Evolutionary conservation across 768 basidiomycete species (phyloP), one percentile per base, ranked within the genome.

Genomic region (Auriculariales sp.): DNA sequence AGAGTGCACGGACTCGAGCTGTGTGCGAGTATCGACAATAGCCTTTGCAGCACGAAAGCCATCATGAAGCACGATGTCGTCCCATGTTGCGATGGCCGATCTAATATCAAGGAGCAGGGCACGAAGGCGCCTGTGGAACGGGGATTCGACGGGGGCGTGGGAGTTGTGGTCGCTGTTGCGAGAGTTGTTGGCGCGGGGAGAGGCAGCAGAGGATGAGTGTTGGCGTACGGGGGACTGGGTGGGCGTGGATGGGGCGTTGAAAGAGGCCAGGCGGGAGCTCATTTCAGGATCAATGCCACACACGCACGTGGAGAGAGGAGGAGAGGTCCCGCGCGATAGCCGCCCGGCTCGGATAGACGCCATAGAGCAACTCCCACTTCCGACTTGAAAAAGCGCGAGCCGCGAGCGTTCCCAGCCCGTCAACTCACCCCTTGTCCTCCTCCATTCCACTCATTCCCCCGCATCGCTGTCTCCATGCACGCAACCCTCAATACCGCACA

Each of bases 231-330:
- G 86, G 0, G 81, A 79, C 0, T 81, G 59, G 1, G 77, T 70
- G 0, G 87, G 87, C 2, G 83, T 78, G 10, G 87, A 89, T 1
- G 87, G 87, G 5, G 83, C 81, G 53, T 73, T 73, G 63, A 90
- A 88, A 0, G 87, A 90, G 30, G 82, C 77, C 17, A 89, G 68
- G 39, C 87, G 77, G 53, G 63, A 64, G 56, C 68, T 70, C 74
- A 75, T 76, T 15, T 12, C 29, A 10, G 46, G 39, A 19, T 5
- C 6, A 7, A 12, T 19, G 39, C 17, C 19, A n/a, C n/a, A n/a
- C n/a, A n/a, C 22, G 22, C 39, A 6, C 22, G 15, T 7, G 22
- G 35, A 36, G 35, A 19, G 7, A 36, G 6, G 14, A 7, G 35
- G 35, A n/a, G n/a, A n/a, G n/a, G n/a, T n/a, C n/a, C n/a, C n/a